phyloP scores from a whole-genome alignment of 495 filamentous ascomycete genomes.

The Penicillium robsamsonii region DNA sequence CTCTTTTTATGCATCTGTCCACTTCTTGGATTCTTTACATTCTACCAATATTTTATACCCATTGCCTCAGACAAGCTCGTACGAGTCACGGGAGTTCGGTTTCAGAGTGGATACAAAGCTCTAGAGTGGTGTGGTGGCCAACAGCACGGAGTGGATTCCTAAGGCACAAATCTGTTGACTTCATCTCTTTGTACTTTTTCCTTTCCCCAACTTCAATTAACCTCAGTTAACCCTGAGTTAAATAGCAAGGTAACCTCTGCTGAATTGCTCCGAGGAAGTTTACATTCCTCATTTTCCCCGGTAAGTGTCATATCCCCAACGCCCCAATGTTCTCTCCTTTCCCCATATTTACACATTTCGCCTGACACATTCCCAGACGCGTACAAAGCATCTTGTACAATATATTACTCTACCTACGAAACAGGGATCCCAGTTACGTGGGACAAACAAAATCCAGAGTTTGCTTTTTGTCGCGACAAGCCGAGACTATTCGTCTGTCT shows the following conservation, averaged over 20 bases:
- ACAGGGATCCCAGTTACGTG: background rate
- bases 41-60: background rate
- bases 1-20: background rate
- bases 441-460: background rate
- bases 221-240: background rate
- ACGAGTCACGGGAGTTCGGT: background rate
- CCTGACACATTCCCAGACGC: background rate
- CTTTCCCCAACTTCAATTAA: background rate
- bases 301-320: conserved; percentile 9
- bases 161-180: conserved; percentile 13
- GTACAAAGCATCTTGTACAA: background rate
- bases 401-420: background rate
- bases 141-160: conserved; percentile 17
- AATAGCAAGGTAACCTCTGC: background rate
- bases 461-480: background rate
- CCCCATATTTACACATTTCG: background rate
- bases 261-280: conserved; percentile 11
- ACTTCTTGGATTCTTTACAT: background rate
- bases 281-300: conserved; percentile 1
- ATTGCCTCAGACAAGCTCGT: background rate
- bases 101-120: conserved; percentile 1
- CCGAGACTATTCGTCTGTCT: conserved; percentile 10
- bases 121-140: conserved; percentile 1
- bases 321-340: conserved; percentile 1
- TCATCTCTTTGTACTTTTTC: background rate